Conservation (phyloP, 1,284 basidiomycete genomes). For the Ustilago tritici region DNA sequence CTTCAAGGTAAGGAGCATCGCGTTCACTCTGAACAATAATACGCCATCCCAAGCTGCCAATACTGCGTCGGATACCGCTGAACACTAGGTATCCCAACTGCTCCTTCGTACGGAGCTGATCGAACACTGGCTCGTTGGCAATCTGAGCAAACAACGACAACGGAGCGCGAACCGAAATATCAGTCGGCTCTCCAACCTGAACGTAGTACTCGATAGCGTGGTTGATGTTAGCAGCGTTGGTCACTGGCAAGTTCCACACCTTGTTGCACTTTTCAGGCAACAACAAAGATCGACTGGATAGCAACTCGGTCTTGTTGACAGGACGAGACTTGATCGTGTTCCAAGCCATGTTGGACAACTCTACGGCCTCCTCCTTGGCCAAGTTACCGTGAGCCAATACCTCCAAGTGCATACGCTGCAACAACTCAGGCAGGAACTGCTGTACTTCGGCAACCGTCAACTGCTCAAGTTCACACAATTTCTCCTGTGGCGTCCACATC, state of each 20-base stretch:
- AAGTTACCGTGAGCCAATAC: conserved; percentile 89
- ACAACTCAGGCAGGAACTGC: conserved; percentile 76
- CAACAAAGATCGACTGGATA: conserved; percentile 57
- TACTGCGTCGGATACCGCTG: conserved; percentile 51
- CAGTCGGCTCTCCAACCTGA: conserved; percentile 63
- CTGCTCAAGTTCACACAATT: conserved; percentile 81
- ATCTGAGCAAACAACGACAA: conserved; percentile 67
- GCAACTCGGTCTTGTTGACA: conserved; percentile 37
- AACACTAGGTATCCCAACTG: conserved; percentile 84
- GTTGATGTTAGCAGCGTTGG: conserved; percentile 89
- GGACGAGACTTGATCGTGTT: conserved; percentile 76
- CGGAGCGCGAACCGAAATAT: conserved; percentile 57
- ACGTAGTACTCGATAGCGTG: conserved; percentile 73
- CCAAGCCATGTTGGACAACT: conserved; percentile 81
- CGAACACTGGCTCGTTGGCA: conserved; percentile 85
- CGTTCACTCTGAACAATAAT: conserved; percentile 92
- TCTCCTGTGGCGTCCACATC: conserved; percentile 85
- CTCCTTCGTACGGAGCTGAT: conserved; percentile 92
- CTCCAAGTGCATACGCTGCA: conserved; percentile 79
- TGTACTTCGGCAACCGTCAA: conserved; percentile 81
- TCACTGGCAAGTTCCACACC: conserved; percentile 79
- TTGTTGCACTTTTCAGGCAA: conserved; percentile 77
- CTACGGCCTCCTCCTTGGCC: conserved; percentile 82
- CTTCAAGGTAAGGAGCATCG: conserved; percentile 84
- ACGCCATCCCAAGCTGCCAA: conserved; percentile 81